A percentile compares a stretch with the other conserved stretches of the same genome.
Evolutionary conservation across 108 stramenopile genomes (phyloP).

Genomic region (Schizochytrium sp.): DNA sequence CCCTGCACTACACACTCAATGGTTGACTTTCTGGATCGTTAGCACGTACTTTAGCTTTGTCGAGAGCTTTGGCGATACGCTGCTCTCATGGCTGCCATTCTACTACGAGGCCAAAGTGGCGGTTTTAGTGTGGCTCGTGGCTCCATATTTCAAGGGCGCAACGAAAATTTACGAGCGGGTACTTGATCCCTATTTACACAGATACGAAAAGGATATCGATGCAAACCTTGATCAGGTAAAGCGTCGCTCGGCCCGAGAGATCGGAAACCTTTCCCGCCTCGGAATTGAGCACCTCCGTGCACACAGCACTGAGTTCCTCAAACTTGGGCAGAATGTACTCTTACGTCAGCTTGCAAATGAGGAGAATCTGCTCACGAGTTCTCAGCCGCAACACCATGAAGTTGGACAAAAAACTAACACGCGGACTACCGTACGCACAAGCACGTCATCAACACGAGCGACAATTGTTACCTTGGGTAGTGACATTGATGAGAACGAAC

Average conservation of each 20-base stretch:
- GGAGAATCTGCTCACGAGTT: not conserved
- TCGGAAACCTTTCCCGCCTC: slow-evolving; percentile 9
- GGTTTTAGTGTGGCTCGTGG: slow-evolving; percentile 43
- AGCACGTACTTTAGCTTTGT: slow-evolving; percentile 58
- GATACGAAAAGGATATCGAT: slow-evolving; percentile 59
- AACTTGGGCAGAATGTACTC: slow-evolving; percentile 22
- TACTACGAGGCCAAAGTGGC: slow-evolving; percentile 29
- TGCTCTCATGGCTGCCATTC: slow-evolving; percentile 60
- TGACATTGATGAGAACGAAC: not conserved
- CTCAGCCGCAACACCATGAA: not conserved
- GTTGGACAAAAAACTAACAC: not conserved
- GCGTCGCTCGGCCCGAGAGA: not conserved
- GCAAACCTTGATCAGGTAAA: slow-evolving; percentile 57
- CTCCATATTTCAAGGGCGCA: slow-evolving; percentile 34
- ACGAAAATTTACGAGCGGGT: slow-evolving; percentile 31
- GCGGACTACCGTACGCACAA: not conserved
- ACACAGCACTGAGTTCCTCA: slow-evolving; percentile 54
- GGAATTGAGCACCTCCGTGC: slow-evolving; percentile 41
- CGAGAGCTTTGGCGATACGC: slow-evolving; percentile 21
- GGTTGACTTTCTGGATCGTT: slow-evolving; percentile 58
- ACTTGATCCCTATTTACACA: slow-evolving; percentile 30
- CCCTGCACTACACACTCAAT: slow-evolving; percentile 55
- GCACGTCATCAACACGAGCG: not conserved
- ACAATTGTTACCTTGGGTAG: not conserved
- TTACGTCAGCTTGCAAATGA: slow-evolving; percentile 16